Conservation (phyloP, 495 filamentous ascomycete species). For the Penicillium tannophilum region DNA sequence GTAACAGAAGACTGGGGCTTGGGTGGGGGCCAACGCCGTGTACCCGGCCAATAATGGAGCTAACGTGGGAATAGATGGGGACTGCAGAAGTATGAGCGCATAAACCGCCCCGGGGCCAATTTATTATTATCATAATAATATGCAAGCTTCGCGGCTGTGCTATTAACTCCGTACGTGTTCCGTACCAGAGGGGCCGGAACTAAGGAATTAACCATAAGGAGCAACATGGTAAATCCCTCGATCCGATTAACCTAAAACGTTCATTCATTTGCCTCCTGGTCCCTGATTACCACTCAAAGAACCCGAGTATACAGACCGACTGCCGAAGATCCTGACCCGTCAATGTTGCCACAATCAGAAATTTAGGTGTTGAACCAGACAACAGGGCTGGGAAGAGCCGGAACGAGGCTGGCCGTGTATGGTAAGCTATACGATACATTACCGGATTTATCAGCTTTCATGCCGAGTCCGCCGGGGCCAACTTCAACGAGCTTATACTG, state of each 20-base stretch:
- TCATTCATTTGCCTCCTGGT: neutral
- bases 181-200: neutral
- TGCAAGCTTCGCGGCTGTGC: neutral
- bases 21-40: neutral
- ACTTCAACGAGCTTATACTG: neutral
- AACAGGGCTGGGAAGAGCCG: neutral
- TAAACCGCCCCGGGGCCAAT: slow-evolving; percentile 1
- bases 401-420: slow-evolving; percentile 10
- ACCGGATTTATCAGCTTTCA: slow-evolving; percentile 15
- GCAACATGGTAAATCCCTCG: neutral
- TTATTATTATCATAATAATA: slow-evolving; percentile 2
- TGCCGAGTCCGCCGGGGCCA: slow-evolving; percentile 1
- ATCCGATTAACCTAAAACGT: neutral
- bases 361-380: slow-evolving; percentile 26
- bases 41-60: neutral
- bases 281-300: neutral
- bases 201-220: neutral
- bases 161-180: neutral
- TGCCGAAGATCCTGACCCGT: neutral
- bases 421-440: neutral
- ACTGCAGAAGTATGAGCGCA: slow-evolving; percentile 17
- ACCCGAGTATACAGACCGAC: neutral
- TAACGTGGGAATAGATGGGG: neutral
- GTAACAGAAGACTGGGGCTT: neutral
- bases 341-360: slow-evolving; percentile 29